phyloP scores from a whole-genome alignment of 2,329 filamentous ascomycete genomes.

The Monilinia vaccinii-corymbosi region DNA sequence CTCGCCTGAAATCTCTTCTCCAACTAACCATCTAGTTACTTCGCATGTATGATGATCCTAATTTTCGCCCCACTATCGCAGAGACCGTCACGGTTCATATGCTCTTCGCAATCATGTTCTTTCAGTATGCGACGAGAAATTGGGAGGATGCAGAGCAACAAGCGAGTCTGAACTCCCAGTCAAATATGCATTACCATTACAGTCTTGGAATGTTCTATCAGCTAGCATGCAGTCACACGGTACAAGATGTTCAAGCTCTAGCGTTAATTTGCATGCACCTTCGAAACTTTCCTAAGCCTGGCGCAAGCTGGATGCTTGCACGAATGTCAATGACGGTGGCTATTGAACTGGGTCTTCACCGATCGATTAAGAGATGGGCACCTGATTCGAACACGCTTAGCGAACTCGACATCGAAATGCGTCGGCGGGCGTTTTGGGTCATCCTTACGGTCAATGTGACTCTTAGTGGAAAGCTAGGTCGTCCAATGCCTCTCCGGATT shows the following conservation, averaged over 20 bases:
- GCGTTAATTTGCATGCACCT: constrained; percentile 63
- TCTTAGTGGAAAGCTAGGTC: constrained; percentile 66
- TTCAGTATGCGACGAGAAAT: constrained; percentile 68
- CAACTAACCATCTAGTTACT: constrained; percentile 38
- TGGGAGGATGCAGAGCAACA: constrained; percentile 45
- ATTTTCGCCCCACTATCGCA: constrained; percentile 50
- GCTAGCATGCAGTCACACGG: constrained; percentile 49
- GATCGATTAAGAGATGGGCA: constrained; percentile 53
- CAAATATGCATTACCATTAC: constrained; percentile 73
- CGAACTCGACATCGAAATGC: constrained; percentile 61
- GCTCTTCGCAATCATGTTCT: constrained; percentile 69
- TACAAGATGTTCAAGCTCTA: constrained; percentile 64
- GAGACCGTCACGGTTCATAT: constrained; percentile 68
- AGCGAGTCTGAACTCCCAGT: constrained; percentile 49
- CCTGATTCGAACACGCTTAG: constrained; percentile 34
- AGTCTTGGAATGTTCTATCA: constrained; percentile 60
- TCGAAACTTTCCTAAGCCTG: constrained; percentile 71
- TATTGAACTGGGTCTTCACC: constrained; percentile 67
- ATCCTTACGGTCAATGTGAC: constrained; percentile 57
- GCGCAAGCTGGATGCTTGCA: constrained; percentile 60
- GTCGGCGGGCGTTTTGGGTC: constrained; percentile 71
- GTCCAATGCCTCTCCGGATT: constrained; percentile 64
- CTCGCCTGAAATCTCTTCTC: background rate
- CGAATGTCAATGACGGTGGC: constrained; percentile 58
- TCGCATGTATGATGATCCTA: constrained; percentile 61